Conservation (phyloP, 2,329 filamentous ascomycete species). For the Penicillium sp. region DNA sequence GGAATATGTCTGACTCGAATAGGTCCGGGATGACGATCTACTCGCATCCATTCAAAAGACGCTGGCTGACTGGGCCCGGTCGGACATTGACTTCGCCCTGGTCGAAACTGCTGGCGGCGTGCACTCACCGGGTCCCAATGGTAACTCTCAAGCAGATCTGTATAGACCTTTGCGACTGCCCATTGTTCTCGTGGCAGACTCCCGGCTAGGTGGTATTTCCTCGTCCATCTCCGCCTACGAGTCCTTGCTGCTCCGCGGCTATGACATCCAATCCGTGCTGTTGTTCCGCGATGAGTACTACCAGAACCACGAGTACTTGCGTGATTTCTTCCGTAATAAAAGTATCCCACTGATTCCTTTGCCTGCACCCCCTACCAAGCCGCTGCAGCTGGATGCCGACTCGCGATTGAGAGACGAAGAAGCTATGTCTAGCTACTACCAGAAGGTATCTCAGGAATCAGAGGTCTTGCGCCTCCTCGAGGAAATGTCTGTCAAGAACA, state of each 20-base stretch:
- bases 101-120: conserved; percentile 80
- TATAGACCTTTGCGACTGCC: conserved; percentile 71
- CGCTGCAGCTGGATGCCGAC: conserved; percentile 22
- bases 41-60: conserved; percentile 47
- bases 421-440: conserved; percentile 63
- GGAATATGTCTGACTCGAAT: conserved; percentile 6
- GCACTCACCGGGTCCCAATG: conserved; percentile 71
- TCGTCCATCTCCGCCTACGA: conserved; percentile 76
- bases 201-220: conserved; percentile 72
- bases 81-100: conserved; percentile 56
- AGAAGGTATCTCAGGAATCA: conserved; percentile 39
- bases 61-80: conserved; percentile 35
- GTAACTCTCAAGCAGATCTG: conserved; percentile 70
- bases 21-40: conserved; percentile 51
- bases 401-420: conserved; percentile 48
- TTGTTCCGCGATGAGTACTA: conserved; percentile 65
- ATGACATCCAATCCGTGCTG: conserved; percentile 66
- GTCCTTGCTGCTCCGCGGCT: conserved; percentile 70
- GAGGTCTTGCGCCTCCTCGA: conserved; percentile 47
- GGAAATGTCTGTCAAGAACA: conserved; percentile 52
- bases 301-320: conserved; percentile 64
- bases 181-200: conserved; percentile 68
- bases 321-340: conserved; percentile 60
- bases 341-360: conserved; percentile 56
- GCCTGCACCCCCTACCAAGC: conserved; percentile 54